A percentile compares a stretch with the other conserved stretches of the same genome.
These are phyloP conservation scores for Strobilomyces echinocephalus DNA, from an alignment of 768 basidiomycete species.

Conservation along the genomic window DNA sequence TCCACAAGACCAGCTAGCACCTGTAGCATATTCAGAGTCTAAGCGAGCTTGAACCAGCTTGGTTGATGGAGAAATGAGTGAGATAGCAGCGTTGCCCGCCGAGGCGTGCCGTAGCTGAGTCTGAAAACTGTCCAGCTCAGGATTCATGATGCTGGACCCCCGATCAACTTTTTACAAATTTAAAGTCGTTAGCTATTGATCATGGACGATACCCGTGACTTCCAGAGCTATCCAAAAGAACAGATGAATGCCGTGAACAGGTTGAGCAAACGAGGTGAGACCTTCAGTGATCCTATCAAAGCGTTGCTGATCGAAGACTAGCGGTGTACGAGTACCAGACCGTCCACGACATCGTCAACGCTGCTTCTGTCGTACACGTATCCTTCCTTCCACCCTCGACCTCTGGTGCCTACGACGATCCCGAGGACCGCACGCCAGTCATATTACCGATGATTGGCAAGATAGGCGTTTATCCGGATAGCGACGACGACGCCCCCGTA, in stretches of 20 bases:
- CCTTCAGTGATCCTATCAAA: neutral
- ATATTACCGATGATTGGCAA: conserved; percentile 28
- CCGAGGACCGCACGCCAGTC: conserved; percentile 11
- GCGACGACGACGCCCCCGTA: conserved; percentile 2
- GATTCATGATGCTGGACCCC: too few species aligned
- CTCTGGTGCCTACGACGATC: conserved; percentile 9
- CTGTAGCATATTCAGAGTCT: too few species aligned
- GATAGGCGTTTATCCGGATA: conserved; percentile 15
- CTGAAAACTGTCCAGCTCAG: too few species aligned
- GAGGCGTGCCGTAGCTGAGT: too few species aligned
- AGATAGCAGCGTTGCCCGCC: too few species aligned
- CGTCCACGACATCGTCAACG: conserved; percentile 20
- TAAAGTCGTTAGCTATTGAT: conserved; percentile 12
- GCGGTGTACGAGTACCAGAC: conserved; percentile 22
- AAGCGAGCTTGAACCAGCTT: too few species aligned
- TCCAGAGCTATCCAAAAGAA: conserved; percentile 37
- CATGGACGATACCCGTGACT: conserved; percentile 44
- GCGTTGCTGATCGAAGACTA: neutral
- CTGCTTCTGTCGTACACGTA: conserved; percentile 21
- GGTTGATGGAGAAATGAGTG: too few species aligned
- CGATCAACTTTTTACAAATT: neutral
- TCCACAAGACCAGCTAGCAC: too few species aligned
- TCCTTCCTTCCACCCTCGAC: conserved; percentile 21
- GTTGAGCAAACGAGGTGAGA: conserved; percentile 21
- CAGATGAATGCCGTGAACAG: conserved; percentile 22